Base-by-base conservation (phyloP, 202 grass and related monocot genomes). In the Carex sylvatica region DNA sequence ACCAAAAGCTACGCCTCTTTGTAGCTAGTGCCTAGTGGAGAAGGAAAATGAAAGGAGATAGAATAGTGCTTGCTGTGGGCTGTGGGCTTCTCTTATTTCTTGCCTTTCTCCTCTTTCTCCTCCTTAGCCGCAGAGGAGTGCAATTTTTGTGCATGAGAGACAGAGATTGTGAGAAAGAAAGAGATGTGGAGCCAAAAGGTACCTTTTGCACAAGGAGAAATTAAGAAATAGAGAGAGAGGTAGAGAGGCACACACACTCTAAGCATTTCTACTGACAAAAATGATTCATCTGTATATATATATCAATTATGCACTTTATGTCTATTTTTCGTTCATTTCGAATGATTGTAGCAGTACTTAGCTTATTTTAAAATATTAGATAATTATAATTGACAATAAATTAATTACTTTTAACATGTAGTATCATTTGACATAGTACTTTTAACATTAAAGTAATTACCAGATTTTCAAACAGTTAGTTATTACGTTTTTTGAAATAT, bases 1-100 rank as follows among this genome's bases (percentile, higher is more conserved):
- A 84, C 70, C 83, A 62, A 78, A 84, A 78, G 70, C 70, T 76
- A 40, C 54, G 78, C 23, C 61, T 75, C 69, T 64, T 56, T 6
- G n/a, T 19, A 2, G 35, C 12, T 61, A 65, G 70, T 52, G 38
- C 6, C 38, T 46, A 46, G 42, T 46, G 66, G 83, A 75, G 55
- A 84, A 84, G 12, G 70, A 65, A 62, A 65, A 84, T 68, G 62
- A 67, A 82, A 66, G 61, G 62, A 82, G 61, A 82, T 47, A 67
- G 40, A 63, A 2, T 49, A 66, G 61, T 82, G 61, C 38, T 78
- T 59, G 46, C 23, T 68, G 19, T 76, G 72, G 72, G 46, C 12
- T 82, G 19, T 76, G 72, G 72, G 26, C 51, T 35, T 76, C 44
- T 26, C 54, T 79, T 60, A 15, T 79, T 55, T 55, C 23, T 31